Evolutionary conservation across 2,329 filamentous ascomycete species (phyloP), one percentile per base, ranked within the genome.

Genomic region (Pezicula carpinea): DNA sequence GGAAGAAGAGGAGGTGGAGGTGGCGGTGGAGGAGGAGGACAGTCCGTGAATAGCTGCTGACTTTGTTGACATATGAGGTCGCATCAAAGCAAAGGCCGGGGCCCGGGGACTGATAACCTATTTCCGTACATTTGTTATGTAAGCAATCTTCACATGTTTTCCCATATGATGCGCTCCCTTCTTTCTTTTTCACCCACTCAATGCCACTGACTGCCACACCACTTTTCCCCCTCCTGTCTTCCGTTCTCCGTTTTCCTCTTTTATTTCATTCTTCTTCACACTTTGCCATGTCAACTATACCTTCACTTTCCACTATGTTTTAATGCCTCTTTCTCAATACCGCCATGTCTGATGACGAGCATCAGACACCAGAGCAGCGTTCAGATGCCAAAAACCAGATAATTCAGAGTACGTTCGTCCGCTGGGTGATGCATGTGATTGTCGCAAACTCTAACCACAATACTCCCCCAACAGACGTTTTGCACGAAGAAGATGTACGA

Each of bases 401-500:
- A 50, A 59, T 62, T 40, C 49, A 56, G 23, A 36, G 59, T 63
- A 19, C 41, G 56, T 59, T 31, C 0, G 6, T n/a, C 34, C 41
- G 17, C 19, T 26, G 26, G 21, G 6, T n/a, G 13, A n/a, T 32
- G 26, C 61, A 63, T 63, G 60, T 63, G 60, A 63, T 55, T 51
- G 34, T 18, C 33, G 39, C 42, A 43, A 26, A 26, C 43, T 40
- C 32, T 53, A 31, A 53, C 49, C 50, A 47, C 45, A 38, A 23
- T 13, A 15, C 17, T 26, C 32, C 26, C 26, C 26, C 26, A 29
- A 39, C 49, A 65, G 62, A 56, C 17, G 53, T 65, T 34, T 54
- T 65, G 17, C 46, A 54, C 40, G 60, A 64, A 56, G 62, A 64
- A 63, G 62, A 65, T 57, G 62, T 65, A 58, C 38, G 57, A 43